phyloP scores from a whole-genome alignment of 2,329 filamentous ascomycete genomes.

The Cladosporium sp. region DNA sequence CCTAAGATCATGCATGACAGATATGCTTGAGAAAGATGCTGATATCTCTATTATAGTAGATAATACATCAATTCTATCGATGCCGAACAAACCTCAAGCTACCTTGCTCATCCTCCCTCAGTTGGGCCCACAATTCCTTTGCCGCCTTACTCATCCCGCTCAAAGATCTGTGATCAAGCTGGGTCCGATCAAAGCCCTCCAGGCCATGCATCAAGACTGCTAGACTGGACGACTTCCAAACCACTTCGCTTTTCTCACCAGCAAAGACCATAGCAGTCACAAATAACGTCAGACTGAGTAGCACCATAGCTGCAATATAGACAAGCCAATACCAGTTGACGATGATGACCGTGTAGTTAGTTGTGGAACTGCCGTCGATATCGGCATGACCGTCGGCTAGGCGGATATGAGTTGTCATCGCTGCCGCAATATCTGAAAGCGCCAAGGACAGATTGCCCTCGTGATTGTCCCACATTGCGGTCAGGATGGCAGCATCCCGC shows the following conservation, averaged over 20 bases:
- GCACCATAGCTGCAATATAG: neutral
- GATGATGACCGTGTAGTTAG: neutral
- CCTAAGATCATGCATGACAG: neutral
- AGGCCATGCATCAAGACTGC: constrained; percentile 9
- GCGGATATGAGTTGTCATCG: neutral
- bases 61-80: too few species aligned
- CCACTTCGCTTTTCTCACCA: neutral
- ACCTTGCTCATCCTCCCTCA: neutral
- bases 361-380: neutral
- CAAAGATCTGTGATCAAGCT: neutral
- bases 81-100: neutral
- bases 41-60: neutral
- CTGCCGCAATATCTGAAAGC: neutral
- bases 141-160: neutral
- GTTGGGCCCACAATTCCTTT: neutral
- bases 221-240: constrained; percentile 11
- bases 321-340: constrained; percentile 2
- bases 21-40: neutral
- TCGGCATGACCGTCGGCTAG: neutral
- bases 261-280: neutral
- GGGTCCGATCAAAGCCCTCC: neutral
- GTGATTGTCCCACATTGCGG: neutral
- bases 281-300: neutral
- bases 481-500: neutral
- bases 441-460: neutral